These are phyloP conservation scores for Alternaria viburni DNA, from an alignment of 2,329 filamentous ascomycete species.

Conservation along the genomic window DNA sequence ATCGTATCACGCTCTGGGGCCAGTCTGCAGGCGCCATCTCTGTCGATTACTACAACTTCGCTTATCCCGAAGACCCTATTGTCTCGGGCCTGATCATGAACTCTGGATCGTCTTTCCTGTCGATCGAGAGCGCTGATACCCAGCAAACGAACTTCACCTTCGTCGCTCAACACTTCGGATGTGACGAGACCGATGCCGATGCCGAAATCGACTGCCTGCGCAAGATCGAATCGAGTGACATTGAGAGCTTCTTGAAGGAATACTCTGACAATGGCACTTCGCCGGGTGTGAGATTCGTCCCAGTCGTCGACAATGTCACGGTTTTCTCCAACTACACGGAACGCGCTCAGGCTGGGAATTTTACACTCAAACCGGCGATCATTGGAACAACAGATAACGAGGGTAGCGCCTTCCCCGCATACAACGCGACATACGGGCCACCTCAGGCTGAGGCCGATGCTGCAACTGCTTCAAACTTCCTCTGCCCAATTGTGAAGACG, in stretches of 20 bases:
- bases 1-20: constrained; percentile 49
- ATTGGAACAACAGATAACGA: constrained; percentile 46
- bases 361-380: constrained; percentile 44
- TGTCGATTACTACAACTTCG: constrained; percentile 58
- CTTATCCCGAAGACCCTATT: constrained; percentile 58
- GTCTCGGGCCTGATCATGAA: constrained; percentile 36
- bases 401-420: constrained; percentile 42
- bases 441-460: constrained; percentile 22
- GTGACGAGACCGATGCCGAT: constrained; percentile 24
- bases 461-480: constrained; percentile 30
- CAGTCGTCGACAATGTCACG: constrained; percentile 38
- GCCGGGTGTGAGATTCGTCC: constrained; percentile 36
- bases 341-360: constrained; percentile 34
- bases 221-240: constrained; percentile 32
- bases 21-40: constrained; percentile 48
- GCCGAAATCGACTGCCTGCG: constrained; percentile 49
- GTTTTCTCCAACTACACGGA: constrained; percentile 47
- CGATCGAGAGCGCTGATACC: constrained; percentile 20
- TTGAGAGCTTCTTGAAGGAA: constrained; percentile 42
- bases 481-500: constrained; percentile 40
- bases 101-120: constrained; percentile 28
- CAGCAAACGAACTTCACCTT: constrained; percentile 48
- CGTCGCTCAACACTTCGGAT: constrained; percentile 47
- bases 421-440: constrained; percentile 38
- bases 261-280: constrained; percentile 33